phyloP scores from a whole-genome alignment of 2,329 filamentous ascomycete species.

The Sclerotinia subarctica region DNA sequence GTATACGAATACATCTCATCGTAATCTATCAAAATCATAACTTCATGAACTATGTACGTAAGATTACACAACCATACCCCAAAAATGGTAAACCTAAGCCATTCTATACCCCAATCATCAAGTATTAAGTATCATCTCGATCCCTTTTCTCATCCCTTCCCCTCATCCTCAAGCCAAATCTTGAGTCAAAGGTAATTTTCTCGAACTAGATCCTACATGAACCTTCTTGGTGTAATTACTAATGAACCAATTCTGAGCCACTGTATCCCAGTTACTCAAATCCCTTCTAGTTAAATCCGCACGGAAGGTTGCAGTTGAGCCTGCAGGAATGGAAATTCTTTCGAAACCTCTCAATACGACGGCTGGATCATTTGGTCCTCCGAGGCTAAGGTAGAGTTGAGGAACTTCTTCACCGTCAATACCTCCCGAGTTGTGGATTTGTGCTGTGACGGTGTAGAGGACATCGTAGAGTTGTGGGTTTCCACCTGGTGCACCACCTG shows the following conservation, averaged over 20 bases:
- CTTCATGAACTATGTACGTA: slow-evolving; percentile 5
- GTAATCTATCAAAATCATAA: neutral
- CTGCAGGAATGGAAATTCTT: slow-evolving; percentile 67
- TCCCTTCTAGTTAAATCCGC: slow-evolving; percentile 74
- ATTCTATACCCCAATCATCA: neutral
- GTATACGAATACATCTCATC: neutral
- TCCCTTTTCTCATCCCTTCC: too few species aligned
- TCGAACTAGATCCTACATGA: slow-evolving; percentile 38
- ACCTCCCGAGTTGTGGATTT: slow-evolving; percentile 54
- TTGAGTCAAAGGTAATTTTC: slow-evolving; percentile 34
- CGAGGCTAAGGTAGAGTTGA: slow-evolving; percentile 72
- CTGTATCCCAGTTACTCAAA: slow-evolving; percentile 80
- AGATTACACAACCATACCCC: neutral
- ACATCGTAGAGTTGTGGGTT: slow-evolving; percentile 55
- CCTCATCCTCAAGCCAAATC: slow-evolving; percentile 20
- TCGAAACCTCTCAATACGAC: slow-evolving; percentile 77
- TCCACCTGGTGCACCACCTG: slow-evolving; percentile 53
- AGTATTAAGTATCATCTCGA: neutral
- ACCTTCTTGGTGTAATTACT: slow-evolving; percentile 35
- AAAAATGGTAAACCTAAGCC: neutral
- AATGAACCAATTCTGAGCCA: slow-evolving; percentile 76
- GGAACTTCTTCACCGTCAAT: slow-evolving; percentile 55
- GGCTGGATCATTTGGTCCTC: slow-evolving; percentile 68
- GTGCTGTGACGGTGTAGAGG: slow-evolving; percentile 52
- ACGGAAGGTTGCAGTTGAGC: slow-evolving; percentile 63